Evolutionary conservation across 306 rosid genomes (phyloP), one percentile per base, ranked within the genome.

Genomic region (Cucurbita moschata): DNA sequence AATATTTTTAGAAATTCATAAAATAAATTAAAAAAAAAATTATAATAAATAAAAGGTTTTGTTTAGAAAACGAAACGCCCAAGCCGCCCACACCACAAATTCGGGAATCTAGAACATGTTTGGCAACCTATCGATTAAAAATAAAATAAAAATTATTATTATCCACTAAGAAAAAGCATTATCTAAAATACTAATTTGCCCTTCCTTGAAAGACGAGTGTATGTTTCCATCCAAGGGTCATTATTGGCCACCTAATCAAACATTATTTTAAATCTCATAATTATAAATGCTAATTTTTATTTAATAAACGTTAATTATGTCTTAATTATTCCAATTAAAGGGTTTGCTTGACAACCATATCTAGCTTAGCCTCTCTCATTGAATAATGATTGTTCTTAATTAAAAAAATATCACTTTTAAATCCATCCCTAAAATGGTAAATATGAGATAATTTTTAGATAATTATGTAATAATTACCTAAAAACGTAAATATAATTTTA

Each of bases 21-120:
- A 42, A 64, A 0, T 3, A 63, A 2, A 39, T 4, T 63, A 3
- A 10, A 6, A 67, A 46, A 67, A 67, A 44, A 10, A 68, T 14
- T 23, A 46, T 18, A 66, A 58, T 40, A 43, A 67, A 60, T 19
- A 6, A 26, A 26, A 13, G 10, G 1, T 13, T 14, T 47, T 23
- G 21, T 23, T 68, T 68, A 68, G 8, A 47, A 68, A 68, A 26
- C 73, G 47, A 68, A 68, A 68, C 42, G 47, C 55, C 42, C 12
- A 12, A 68, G 73, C 73, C 73, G 42, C 12, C 57, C 56, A 56
- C 73, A 68, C 73, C 42, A 68, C 57, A 68, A 68, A 68, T 68
- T 44, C 57, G 73, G 71, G 73, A 68, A 68, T 68, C 73, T 49
- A 68, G 43, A 68, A 68, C 73, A 68, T 68, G 73, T 47, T 68